Evolutionary conservation across 2,329 filamentous ascomycete genomes (phyloP), one percentile per base, ranked within the genome.

Genomic region (Aureobasidium pullulans): DNA sequence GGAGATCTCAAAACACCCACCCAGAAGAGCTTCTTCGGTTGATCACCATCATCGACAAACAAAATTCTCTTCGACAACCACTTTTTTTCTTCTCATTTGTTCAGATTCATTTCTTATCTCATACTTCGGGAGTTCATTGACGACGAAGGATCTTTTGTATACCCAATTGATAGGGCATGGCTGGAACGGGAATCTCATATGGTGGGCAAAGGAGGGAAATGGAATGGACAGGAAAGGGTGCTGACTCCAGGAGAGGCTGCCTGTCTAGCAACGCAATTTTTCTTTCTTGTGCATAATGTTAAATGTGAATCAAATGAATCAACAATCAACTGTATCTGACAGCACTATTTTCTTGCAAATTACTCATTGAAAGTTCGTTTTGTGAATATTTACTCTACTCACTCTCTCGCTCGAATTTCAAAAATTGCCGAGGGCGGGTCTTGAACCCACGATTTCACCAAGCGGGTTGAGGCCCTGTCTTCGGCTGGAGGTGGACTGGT

Each of bases 11-110:
- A 60, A 23, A 61, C 53, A 23, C 60, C 60, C 9, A 61, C 60
- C 7, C 52, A 58, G 32, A 48, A 61, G 39, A 56, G 53, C 19
- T 61, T 61, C 40, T 61, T 61, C 39, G 60, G 43, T 34, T 56
- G 39, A 49, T 57, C 31, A 8, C 16, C 19, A 4, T 57, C 11
- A 36, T 15, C 19, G 9, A 9, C 16, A n/a, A 15, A 42, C 39
- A n/a, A 15, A 36, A 36, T 36, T 9, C 39, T n/a, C n/a, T 42
- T 7, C 39, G 39, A 16, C 10, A 15, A 10, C 16, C 9, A 13
- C 10, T 9, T 37, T 10, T 29, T 9, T 19, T 19, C 11, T 34
- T 13, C 23, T 32, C 37, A 3, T 28, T 23, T 44, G 37, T 29
- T 29, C 29, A 23, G 34, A 13, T 32, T 37, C 32, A 29, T 42